Evolutionary conservation across 75 land plant genomes (phyloP).

Genomic region (Adiantum capillusveneris): DNA sequence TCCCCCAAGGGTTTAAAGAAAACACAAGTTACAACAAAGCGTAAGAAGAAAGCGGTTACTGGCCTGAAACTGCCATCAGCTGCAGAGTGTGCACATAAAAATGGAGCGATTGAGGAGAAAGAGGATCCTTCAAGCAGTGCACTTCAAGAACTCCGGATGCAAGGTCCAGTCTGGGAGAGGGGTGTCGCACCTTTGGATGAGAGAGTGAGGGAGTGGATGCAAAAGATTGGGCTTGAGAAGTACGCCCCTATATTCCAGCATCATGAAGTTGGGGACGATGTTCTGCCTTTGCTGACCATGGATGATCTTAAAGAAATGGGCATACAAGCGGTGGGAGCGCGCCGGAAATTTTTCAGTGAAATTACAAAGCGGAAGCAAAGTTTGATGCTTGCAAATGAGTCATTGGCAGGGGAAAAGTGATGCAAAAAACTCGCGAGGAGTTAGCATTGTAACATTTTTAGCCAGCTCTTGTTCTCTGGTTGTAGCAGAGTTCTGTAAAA

Average conservation of each 20-base stretch:
- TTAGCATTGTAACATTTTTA: too few species aligned
- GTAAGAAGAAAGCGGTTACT: neutral
- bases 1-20: too few species aligned
- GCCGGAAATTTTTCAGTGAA: slow-evolving; percentile 9
- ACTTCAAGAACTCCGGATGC: neutral
- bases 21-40: neutral
- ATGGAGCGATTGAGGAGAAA: neutral
- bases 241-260: slow-evolving; percentile 1
- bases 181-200: neutral
- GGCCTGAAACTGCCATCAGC: neutral
- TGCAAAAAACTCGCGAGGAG: too few species aligned
- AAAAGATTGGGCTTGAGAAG: slow-evolving; percentile 2
- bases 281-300: slow-evolving; percentile 13
- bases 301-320: slow-evolving; percentile 16
- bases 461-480: too few species aligned
- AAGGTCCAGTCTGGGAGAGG: slow-evolving; percentile 4
- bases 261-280: slow-evolving; percentile 15
- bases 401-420: too few species aligned
- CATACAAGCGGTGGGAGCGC: slow-evolving; percentile 9
- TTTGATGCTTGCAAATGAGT: neutral
- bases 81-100: neutral
- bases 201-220: slow-evolving; percentile 2
- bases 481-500: too few species aligned
- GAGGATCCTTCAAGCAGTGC: slow-evolving; percentile 3
- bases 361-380: slow-evolving; percentile 1